phyloP scores from a whole-genome alignment of 768 basidiomycete genomes.

The Lepiota venenata region DNA sequence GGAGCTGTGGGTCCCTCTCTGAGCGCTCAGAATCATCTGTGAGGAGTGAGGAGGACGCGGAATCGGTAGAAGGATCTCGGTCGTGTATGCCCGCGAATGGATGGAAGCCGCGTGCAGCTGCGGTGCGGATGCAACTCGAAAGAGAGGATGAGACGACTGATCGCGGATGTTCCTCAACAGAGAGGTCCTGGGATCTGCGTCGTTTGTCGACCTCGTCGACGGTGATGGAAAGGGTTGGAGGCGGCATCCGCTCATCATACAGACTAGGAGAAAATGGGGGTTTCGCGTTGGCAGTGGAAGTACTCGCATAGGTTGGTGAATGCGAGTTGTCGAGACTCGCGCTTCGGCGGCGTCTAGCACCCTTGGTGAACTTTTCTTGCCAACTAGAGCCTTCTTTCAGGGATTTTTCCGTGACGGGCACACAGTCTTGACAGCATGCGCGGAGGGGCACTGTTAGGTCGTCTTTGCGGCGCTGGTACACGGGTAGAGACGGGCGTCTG shows the following conservation, averaged over 20 bases:
- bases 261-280: background rate
- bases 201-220: constrained; percentile 68
- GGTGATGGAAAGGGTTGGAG: constrained; percentile 34
- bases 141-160: constrained; percentile 7
- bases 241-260: background rate
- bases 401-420: constrained; percentile 53
- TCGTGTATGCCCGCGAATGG: constrained; percentile 7
- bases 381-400: constrained; percentile 53
- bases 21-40: too few relatives aligned
- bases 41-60: background rate
- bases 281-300: background rate
- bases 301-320: background rate
- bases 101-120: background rate
- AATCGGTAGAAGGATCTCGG: constrained; percentile 13
- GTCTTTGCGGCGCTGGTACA: constrained; percentile 29
- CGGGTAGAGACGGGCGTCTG: constrained; percentile 31
- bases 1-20: background rate
- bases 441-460: constrained; percentile 63
- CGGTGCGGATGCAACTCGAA: background rate
- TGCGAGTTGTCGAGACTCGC: constrained; percentile 30
- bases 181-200: constrained; percentile 41
- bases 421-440: constrained; percentile 67
- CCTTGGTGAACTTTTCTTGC: constrained; percentile 61
- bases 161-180: constrained; percentile 9
- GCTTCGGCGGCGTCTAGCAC: constrained; percentile 57